Evolutionary conservation across 2,329 filamentous ascomycete genomes (phyloP).

Genomic region (Aureobasidium sp.): DNA sequence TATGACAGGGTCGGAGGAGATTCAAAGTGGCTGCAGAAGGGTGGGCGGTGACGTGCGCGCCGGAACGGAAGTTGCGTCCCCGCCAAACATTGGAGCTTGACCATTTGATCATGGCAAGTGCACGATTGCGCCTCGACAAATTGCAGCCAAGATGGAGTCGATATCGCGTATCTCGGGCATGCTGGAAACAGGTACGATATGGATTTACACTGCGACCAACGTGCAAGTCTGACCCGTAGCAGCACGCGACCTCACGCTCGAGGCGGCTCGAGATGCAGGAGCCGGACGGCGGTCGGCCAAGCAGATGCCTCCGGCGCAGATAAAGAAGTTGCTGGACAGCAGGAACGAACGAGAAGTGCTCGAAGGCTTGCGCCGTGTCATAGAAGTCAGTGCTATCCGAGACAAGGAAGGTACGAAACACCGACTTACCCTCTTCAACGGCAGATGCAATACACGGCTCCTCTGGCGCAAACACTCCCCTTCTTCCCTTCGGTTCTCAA

Average conservation of each 20-base stretch:
- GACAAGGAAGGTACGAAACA: neutral
- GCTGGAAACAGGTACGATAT: constrained; percentile 75
- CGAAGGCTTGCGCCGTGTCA: constrained; percentile 81
- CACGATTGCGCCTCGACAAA: neutral
- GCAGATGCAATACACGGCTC: constrained; percentile 92
- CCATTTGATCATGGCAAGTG: neutral
- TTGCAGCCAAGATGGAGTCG: constrained; percentile 65
- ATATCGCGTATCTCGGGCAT: constrained; percentile 88
- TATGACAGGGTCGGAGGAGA: constrained; percentile 2
- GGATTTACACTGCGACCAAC: neutral
- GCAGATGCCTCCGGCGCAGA: constrained; percentile 67
- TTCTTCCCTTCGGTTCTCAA: constrained; percentile 99
- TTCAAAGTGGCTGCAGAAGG: neutral
- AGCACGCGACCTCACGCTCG: constrained; percentile 95
- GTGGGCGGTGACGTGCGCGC: neutral
- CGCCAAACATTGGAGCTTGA: constrained; percentile 6
- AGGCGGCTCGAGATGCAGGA: constrained; percentile 85
- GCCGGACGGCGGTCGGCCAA: constrained; percentile 49
- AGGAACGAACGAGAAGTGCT: constrained; percentile 87
- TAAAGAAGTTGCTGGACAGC: constrained; percentile 92
- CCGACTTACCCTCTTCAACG: constrained; percentile 10
- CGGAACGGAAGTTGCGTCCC: neutral
- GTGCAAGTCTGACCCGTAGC: constrained; percentile 16
- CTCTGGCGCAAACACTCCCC: constrained; percentile 75
- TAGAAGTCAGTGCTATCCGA: constrained; percentile 29